Evolutionary conservation across 129 eudicot genomes (phyloP).

Genomic region (Glebionis coronaria): DNA sequence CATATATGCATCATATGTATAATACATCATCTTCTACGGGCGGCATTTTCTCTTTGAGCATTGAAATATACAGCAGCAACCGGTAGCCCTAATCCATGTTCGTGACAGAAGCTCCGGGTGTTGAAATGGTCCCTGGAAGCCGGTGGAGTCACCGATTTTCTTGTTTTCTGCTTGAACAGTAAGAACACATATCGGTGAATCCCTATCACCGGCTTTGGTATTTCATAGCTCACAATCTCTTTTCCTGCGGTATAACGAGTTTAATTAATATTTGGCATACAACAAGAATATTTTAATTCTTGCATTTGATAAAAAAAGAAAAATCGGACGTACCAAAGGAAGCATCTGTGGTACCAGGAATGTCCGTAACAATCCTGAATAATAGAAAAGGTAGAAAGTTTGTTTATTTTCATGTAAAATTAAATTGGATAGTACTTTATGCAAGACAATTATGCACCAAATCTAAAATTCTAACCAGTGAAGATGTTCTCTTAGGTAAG

Average conservation of each 20-base stretch:
- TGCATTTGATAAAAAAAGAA: background rate
- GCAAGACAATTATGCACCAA: constrained; percentile 1
- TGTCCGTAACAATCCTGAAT: constrained; percentile 89
- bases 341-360: constrained; percentile 90
- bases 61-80: constrained; percentile 91
- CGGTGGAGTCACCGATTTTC: constrained; percentile 72
- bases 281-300: background rate
- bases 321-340: constrained; percentile 58
- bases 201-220: constrained; percentile 85
- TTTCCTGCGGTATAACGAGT: constrained; percentile 42
- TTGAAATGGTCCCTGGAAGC: constrained; percentile 68
- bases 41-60: constrained; percentile 94
- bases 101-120: constrained; percentile 63
- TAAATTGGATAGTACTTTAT: background rate
- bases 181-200: constrained; percentile 81
- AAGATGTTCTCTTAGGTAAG: constrained; percentile 56
- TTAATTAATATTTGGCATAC: background rate
- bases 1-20: constrained; percentile 11
- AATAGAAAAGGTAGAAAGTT: constrained; percentile 7
- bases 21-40: constrained; percentile 57
- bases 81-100: constrained; percentile 67
- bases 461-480: constrained; percentile 56
- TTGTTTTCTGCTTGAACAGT: constrained; percentile 67
- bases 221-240: constrained; percentile 77
- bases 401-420: background rate